A percentile compares a stretch with the other conserved stretches of the same genome.
Conservation (phyloP, 164 flowering plant species). For the Chimonanthus salicifolius region DNA sequence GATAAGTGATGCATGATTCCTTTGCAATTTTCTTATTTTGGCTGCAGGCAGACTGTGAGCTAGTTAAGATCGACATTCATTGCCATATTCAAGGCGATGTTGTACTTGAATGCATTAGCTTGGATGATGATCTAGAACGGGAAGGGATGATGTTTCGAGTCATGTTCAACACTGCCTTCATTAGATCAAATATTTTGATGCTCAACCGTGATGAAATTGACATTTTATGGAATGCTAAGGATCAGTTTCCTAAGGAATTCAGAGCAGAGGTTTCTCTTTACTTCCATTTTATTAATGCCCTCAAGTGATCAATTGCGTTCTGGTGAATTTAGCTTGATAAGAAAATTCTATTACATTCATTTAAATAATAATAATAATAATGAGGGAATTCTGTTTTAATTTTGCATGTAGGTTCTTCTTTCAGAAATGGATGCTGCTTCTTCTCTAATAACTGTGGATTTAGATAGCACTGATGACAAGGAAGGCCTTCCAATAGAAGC, state of each 20-base stretch:
- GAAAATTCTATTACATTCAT: too few relatives aligned
- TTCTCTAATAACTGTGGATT: slow-evolving; percentile 42
- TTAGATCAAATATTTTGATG: slow-evolving; percentile 84
- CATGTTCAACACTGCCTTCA: slow-evolving; percentile 91
- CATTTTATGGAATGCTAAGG: slow-evolving; percentile 70
- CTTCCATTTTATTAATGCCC: background rate
- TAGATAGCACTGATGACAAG: slow-evolving; percentile 53
- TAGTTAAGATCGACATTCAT: slow-evolving; percentile 82
- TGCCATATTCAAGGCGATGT: slow-evolving; percentile 93
- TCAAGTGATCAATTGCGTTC: background rate
- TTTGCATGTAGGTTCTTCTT: slow-evolving; percentile 50
- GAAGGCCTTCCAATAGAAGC: slow-evolving; percentile 92
- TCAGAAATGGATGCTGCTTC: slow-evolving; percentile 80
- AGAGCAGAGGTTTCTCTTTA: slow-evolving; percentile 71
- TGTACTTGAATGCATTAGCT: slow-evolving; percentile 77
- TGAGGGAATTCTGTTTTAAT: slow-evolving; percentile 3
- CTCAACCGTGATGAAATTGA: slow-evolving; percentile 87
- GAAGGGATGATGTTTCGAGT: slow-evolving; percentile 80
- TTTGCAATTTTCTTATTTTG: slow-evolving; percentile 7
- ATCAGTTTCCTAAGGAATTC: slow-evolving; percentile 75
- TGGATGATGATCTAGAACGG: slow-evolving; percentile 60
- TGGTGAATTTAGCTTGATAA: background rate
- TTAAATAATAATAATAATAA: too few relatives aligned
- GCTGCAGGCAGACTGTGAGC: slow-evolving; percentile 78
- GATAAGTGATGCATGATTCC: background rate